Evolutionary conservation across 108 stramenopile genomes (phyloP), one percentile per base, ranked within the genome.

Genomic region (Seminavis robusta): DNA sequence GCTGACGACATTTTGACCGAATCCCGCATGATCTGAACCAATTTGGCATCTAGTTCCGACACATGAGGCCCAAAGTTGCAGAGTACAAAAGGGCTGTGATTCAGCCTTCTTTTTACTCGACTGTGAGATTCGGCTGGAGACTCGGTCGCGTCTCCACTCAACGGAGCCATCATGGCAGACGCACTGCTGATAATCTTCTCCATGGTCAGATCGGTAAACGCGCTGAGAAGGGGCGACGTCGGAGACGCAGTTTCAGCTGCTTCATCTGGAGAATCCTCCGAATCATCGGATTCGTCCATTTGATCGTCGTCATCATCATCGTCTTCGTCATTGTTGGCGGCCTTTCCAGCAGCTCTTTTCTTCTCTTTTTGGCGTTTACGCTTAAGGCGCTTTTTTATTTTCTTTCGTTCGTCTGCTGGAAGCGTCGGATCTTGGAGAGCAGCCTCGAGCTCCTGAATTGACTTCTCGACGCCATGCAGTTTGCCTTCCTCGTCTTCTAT

Each of bases 331-430:
- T 52, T 59, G 29, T 79, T 74, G 24, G 61, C 68, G n/a, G 31
- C 56, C 11, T 26, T 56, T 6, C 64, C 74, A 38, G 42, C 61
- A 43, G 48, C 51, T 51, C 63, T 68, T 61, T 80, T 84, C 19
- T 83, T 67, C 26, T 80, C 83, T 68, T 86, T 84, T 60, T 87
- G 79, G 26, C 76, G 53, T 60, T 80, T 83, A 59, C 85, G 82
- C 67, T 92, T 92, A 11, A 92, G 65, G 52, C 70, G 71, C 41
- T 79, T 76, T 63, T 72, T 83, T 41, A 87, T 40, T 32, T 59
- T 62, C 53, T 87, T 88, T 41, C 77, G 39, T 47, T 86, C 87
- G 17, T 79, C 83, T 8, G 57, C 70, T 20, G 73, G 50, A 19
- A 71, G 67, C 21, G 67, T 74, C 21, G 74, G 63, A 43, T 85